Evolutionary conservation across 2,329 filamentous ascomycete species (phyloP), one percentile per base, ranked within the genome.

Genomic region (Arachnomyces sp.): DNA sequence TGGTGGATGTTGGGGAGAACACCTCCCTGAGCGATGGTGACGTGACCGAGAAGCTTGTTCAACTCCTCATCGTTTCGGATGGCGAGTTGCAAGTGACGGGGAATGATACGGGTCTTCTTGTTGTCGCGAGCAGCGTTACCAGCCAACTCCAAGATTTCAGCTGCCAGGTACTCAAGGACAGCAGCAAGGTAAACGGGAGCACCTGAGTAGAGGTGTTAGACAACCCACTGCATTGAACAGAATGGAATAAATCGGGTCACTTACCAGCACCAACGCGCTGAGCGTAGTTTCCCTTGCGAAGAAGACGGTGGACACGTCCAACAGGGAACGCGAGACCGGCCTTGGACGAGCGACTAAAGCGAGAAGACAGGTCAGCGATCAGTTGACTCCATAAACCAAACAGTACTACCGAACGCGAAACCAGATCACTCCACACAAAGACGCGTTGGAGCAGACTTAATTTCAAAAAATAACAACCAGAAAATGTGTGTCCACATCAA

Each of bases 41-140:
- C 88, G 66, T 94, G 87, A 43, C 89, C 89, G 51, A 94, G 77
- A 49, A 94, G 82, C 80, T 94, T 96, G 84, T 96, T 95, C 84
- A 96, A 70, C 73, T 98, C 92, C 79, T 96, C 90, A 70, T 96
- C 90, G 74, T 95, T 95, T 63, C 92, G 83, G 76, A 98, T 98
- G 71, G 92, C 92, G 57, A 98, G 87, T 76, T 98, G 92, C 35
- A 98, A 81, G 72, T 98, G 92, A 71, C 92, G 88, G 52, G 92
- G 92, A 47, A 96, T 98, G 74, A 98, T 98, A 84, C 92, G 89
- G 52, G 90, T 98, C 84, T 96, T 96, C 86, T 98, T 98, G 82
- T 96, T 95, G 75, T 98, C 92, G 59, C 92, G 90, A 50, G 92
- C 92, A 60, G 92, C 92, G 70, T 98, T 98, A 59, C 92, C 92